Percentiles rank a stretch among this genome's conserved stretches.
Evolutionary conservation across 2,329 filamentous ascomycete species (phyloP).

Genomic region (Ampelomyces quisqualis): DNA sequence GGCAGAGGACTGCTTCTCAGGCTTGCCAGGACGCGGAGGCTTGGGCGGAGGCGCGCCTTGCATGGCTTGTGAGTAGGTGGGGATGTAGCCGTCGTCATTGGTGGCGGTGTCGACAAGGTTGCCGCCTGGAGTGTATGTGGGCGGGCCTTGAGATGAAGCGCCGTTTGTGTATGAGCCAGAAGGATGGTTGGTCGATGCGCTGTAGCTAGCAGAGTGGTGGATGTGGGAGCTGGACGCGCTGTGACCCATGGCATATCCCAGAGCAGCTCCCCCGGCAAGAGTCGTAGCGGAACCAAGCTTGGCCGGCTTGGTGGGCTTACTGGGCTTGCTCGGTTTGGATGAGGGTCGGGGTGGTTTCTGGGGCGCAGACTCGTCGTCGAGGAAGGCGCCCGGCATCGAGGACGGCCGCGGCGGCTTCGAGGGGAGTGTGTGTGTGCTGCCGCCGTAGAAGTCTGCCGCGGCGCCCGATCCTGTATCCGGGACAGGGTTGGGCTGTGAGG

Average conservation of each 20-base stretch:
- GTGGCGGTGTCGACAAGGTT: constrained; percentile 30
- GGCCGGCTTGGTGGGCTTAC: constrained; percentile 36
- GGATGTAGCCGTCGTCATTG: constrained; percentile 36
- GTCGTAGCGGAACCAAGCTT: constrained; percentile 42
- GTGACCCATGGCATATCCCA: constrained; percentile 45
- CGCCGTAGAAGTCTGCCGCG: constrained; percentile 59
- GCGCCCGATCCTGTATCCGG: constrained; percentile 61
- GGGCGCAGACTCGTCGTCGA: constrained; percentile 33
- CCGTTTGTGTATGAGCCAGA: constrained; percentile 28
- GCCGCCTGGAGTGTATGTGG: constrained; percentile 34
- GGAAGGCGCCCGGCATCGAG: constrained; percentile 42
- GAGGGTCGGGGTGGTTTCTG: constrained; percentile 37
- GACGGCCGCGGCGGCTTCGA: constrained; percentile 41
- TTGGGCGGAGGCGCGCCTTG: constrained; percentile 33
- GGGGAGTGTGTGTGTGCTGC: constrained; percentile 20
- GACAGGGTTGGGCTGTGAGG: constrained; percentile 53
- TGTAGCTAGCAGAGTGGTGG: constrained; percentile 28
- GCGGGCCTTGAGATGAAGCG: constrained; percentile 12
- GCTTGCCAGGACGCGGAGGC: constrained; percentile 41
- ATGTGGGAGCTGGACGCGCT: constrained; percentile 31
- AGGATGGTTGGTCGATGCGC: constrained; percentile 25
- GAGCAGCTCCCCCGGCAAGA: constrained; percentile 45
- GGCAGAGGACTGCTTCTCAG: constrained; percentile 48
- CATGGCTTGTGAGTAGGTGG: constrained; percentile 30
- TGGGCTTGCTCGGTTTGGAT: constrained; percentile 32